These are phyloP conservation scores for Heimioporus sp. DNA, from an alignment of 768 basidiomycete genomes.

Conservation along the genomic window DNA sequence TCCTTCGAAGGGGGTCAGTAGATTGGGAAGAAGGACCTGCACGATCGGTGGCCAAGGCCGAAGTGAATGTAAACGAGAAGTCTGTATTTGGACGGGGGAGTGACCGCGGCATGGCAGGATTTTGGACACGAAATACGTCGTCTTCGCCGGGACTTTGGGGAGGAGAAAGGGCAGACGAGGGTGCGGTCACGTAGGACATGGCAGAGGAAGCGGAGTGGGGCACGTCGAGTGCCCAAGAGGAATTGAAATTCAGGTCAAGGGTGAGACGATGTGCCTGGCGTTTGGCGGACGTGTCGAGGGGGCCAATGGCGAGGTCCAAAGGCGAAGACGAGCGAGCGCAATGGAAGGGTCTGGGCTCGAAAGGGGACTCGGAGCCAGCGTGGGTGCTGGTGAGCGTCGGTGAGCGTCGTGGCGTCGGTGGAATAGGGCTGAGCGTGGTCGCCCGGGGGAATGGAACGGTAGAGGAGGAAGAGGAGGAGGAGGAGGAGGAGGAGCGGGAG, in stretches of 20 bases:
- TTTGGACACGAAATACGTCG: constrained; percentile 11
- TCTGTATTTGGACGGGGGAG: constrained; percentile 3
- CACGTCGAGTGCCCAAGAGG: constrained; percentile 15
- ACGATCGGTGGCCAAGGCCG: constrained; percentile 1
- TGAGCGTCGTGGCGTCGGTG: background rate
- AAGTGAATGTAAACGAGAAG: constrained; percentile 9
- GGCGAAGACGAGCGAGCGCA: background rate
- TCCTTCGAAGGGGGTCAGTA: background rate
- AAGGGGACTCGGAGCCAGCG: constrained; percentile 13
- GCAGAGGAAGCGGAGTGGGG: constrained; percentile 16
- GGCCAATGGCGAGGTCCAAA: constrained; percentile 1
- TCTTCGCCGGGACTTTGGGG: constrained; percentile 9
- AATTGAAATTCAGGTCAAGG: constrained; percentile 22
- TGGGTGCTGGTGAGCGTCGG: constrained; percentile 9
- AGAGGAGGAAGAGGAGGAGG: constrained; percentile 8
- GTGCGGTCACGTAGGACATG: constrained; percentile 24
- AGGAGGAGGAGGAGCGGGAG: constrained; percentile 1
- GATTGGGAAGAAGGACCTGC: constrained; percentile 1
- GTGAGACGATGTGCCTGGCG: constrained; percentile 12
- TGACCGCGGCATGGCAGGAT: background rate
- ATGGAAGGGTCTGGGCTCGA: constrained; percentile 18
- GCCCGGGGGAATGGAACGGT: constrained; percentile 20
- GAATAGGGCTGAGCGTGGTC: constrained; percentile 1
- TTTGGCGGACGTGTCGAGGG: constrained; percentile 7
- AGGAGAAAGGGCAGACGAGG: constrained; percentile 7